Percentiles rank a stretch among this genome's conserved stretches.
Evolutionary conservation across 108 stramenopile species (phyloP).

Genomic region (Mediolabrus comicus): DNA sequence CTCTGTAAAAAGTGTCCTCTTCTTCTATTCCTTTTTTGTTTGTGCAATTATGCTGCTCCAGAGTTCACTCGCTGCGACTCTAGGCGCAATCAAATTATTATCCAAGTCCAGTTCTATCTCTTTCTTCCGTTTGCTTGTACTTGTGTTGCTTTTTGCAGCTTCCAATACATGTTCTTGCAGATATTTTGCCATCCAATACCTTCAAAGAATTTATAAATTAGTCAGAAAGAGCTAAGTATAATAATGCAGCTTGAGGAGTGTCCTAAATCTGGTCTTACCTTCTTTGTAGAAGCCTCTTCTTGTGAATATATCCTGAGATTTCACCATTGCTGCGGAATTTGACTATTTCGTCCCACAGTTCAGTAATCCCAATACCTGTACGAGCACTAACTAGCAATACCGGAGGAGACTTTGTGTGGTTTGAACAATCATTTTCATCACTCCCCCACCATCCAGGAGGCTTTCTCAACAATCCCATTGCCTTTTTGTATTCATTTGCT

Average conservation of each 20-base stretch:
- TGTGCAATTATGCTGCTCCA: slow-evolving; percentile 14
- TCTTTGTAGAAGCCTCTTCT: slow-evolving; percentile 51
- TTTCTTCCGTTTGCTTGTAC: slow-evolving; percentile 25
- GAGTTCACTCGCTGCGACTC: slow-evolving; percentile 61
- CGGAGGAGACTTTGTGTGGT: slow-evolving; percentile 42
- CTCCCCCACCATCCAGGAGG: slow-evolving; percentile 44
- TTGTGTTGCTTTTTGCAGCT: slow-evolving; percentile 30
- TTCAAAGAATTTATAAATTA: no score
- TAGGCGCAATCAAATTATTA: slow-evolving; percentile 51
- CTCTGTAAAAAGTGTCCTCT: background rate
- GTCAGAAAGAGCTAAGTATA: no score
- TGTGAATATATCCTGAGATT: slow-evolving; percentile 46
- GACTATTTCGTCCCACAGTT: slow-evolving; percentile 59
- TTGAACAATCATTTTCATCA: background rate
- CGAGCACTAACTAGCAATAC: slow-evolving; percentile 68
- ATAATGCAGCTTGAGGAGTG: no score
- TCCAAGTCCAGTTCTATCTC: slow-evolving; percentile 46
- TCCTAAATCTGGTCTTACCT: no score
- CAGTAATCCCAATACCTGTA: slow-evolving; percentile 53
- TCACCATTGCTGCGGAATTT: slow-evolving; percentile 37
- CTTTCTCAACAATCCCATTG: slow-evolving; percentile 54
- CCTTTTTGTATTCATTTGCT: slow-evolving; percentile 73
- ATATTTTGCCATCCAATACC: slow-evolving; percentile 84
- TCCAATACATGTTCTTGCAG: slow-evolving; percentile 26
- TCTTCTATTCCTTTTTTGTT: background rate